These are phyloP conservation scores for Porcisia deanei DNA, from an alignment of 208 protist genomes.

Conservation along the genomic window DNA sequence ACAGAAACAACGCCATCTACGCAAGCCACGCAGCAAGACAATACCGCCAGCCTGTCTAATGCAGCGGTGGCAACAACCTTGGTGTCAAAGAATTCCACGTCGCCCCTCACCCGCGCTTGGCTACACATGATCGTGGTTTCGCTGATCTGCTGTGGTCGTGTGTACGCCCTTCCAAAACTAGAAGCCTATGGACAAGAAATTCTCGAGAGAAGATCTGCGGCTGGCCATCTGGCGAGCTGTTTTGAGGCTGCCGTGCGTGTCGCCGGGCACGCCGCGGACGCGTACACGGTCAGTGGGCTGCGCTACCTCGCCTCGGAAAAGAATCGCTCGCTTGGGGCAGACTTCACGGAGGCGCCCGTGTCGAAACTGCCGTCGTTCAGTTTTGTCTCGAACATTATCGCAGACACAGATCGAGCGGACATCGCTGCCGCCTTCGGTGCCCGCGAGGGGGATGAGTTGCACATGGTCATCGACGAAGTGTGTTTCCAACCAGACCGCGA, in stretches of 20 bases:
- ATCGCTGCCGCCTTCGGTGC: constrained; percentile 41
- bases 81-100: constrained; percentile 25
- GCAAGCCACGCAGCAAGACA: constrained; percentile 3
- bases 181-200: constrained; percentile 56
- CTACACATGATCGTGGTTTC: constrained; percentile 59
- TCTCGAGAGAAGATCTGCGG: constrained; percentile 36
- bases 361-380: constrained; percentile 53
- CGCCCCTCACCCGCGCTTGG: constrained; percentile 59
- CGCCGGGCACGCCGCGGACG: constrained; percentile 13
- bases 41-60: constrained; percentile 13
- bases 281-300: constrained; percentile 40
- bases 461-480: constrained; percentile 33
- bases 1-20: background rate
- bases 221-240: constrained; percentile 40
- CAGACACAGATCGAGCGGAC: constrained; percentile 44
- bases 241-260: constrained; percentile 39
- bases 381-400: constrained; percentile 56
- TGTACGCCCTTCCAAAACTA: constrained; percentile 48
- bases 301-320: constrained; percentile 31
- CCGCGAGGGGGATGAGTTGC: constrained; percentile 21
- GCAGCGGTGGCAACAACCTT: constrained; percentile 14
- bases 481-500: constrained; percentile 39
- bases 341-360: constrained; percentile 37
- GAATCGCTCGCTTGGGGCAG: constrained; percentile 27
- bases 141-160: constrained; percentile 44